Evolutionary conservation across 192 early-diverging fungal genomes (phyloP).

Genomic region (Backusella tarrabulga): DNA sequence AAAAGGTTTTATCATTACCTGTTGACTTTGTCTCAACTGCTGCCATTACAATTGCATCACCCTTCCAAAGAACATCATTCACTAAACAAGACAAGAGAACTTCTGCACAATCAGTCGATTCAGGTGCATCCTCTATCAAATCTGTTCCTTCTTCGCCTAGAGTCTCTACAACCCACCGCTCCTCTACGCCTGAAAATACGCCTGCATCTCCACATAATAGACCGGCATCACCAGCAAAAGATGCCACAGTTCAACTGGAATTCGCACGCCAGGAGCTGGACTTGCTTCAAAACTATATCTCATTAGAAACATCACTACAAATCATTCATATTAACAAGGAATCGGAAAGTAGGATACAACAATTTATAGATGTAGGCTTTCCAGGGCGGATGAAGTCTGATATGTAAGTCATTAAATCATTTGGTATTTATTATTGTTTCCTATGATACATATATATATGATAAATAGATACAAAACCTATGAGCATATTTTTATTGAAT

Average conservation of each 20-base stretch:
- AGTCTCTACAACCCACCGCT: background rate
- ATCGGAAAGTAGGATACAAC: slow-evolving; percentile 55
- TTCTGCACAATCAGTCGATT: background rate
- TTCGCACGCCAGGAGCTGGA: slow-evolving; percentile 51
- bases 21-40: slow-evolving; percentile 39
- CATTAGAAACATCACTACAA: slow-evolving; percentile 81
- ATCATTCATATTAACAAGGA: slow-evolving; percentile 92
- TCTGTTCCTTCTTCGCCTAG: background rate
- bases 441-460: background rate
- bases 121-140: slow-evolving; percentile 14
- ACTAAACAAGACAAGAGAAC: background rate
- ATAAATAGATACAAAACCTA: slow-evolving; percentile 61
- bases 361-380: slow-evolving; percentile 55
- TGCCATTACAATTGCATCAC: slow-evolving; percentile 31
- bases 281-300: slow-evolving; percentile 63
- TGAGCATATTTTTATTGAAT: slow-evolving; percentile 75
- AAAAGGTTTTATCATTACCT: slow-evolving; percentile 48
- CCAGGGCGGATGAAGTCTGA: slow-evolving; percentile 57
- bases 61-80: slow-evolving; percentile 17
- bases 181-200: background rate
- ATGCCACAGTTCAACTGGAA: slow-evolving; percentile 55
- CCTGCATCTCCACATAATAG: background rate
- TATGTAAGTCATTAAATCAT: slow-evolving; percentile 43
- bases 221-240: slow-evolving; percentile 24
- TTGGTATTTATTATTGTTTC: background rate